These are phyloP conservation scores for Teunomyces gatunensis DNA, from an alignment of 805 yeast genomes.

Conservation along the genomic window DNA sequence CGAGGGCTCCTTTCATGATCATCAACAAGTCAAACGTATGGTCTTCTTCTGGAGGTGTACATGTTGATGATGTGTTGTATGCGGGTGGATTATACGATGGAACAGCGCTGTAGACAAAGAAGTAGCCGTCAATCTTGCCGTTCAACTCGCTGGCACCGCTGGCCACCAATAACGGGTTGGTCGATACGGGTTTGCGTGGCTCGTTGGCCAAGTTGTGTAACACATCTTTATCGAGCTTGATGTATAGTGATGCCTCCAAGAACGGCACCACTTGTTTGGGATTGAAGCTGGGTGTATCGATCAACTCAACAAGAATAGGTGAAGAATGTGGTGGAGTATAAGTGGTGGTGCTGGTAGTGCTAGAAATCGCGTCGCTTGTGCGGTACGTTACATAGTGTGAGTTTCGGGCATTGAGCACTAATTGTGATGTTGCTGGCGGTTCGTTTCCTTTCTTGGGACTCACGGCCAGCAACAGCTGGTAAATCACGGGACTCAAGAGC, in stretches of 20 bases:
- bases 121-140: constrained; percentile 73
- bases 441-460: not conserved
- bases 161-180: constrained; percentile 69
- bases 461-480: constrained; percentile 15
- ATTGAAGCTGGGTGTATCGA: constrained; percentile 73
- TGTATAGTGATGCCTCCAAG: constrained; percentile 66
- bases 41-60: constrained; percentile 8
- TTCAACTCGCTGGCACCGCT: constrained; percentile 78
- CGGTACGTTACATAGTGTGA: constrained; percentile 18
- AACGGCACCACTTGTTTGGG: constrained; percentile 71
- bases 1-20: constrained; percentile 53
- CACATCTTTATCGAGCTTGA: constrained; percentile 57
- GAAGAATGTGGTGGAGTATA: constrained; percentile 48
- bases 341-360: not conserved
- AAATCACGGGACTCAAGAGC: constrained; percentile 30
- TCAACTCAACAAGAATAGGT: constrained; percentile 64
- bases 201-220: constrained; percentile 61
- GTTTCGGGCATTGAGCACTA: constrained; percentile 15
- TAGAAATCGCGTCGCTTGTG: not conserved
- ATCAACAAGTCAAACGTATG: constrained; percentile 37
- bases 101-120: constrained; percentile 65
- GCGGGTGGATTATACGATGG: constrained; percentile 63
- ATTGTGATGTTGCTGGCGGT: constrained; percentile 1
- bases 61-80: constrained; percentile 35
- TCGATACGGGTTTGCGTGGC: constrained; percentile 58